phyloP scores from a whole-genome alignment of 176 grass and related monocot species.

The Oryza coarctata region DNA sequence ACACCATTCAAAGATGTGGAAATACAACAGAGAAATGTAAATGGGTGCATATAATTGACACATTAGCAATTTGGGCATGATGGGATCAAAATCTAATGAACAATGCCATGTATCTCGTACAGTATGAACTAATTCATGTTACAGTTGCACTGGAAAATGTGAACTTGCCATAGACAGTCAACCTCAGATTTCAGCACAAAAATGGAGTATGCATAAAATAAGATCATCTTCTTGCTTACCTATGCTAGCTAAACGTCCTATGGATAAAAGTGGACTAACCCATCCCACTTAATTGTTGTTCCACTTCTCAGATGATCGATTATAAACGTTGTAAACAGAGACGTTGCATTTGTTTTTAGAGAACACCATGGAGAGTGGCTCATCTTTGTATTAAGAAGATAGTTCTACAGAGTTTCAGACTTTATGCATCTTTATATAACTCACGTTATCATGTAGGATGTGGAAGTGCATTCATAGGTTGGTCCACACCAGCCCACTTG shows the following conservation, averaged over 20 bases:
- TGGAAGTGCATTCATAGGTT: background rate
- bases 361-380: background rate
- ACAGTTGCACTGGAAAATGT: conserved; percentile 20
- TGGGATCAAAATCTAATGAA: conserved; percentile 3
- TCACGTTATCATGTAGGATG: too few relatives aligned
- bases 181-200: background rate
- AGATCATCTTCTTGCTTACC: background rate
- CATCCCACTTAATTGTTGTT: background rate
- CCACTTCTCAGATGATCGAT: background rate
- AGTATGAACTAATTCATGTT: conserved; percentile 13
- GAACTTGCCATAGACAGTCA: conserved; percentile 1
- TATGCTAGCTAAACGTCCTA: background rate
- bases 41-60: background rate
- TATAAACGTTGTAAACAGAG: background rate
- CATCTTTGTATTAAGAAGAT: background rate
- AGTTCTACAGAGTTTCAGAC: background rate
- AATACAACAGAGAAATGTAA: conserved; percentile 1
- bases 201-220: background rate
- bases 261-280: background rate
- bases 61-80: conserved; percentile 16
- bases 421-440: too few relatives aligned
- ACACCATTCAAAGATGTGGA: background rate
- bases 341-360: background rate
- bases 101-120: conserved; percentile 2
- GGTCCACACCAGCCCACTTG: background rate